These are phyloP conservation scores for Scytalidium sp. DNA, from an alignment of 2,329 filamentous ascomycete species.

Conservation along the genomic window DNA sequence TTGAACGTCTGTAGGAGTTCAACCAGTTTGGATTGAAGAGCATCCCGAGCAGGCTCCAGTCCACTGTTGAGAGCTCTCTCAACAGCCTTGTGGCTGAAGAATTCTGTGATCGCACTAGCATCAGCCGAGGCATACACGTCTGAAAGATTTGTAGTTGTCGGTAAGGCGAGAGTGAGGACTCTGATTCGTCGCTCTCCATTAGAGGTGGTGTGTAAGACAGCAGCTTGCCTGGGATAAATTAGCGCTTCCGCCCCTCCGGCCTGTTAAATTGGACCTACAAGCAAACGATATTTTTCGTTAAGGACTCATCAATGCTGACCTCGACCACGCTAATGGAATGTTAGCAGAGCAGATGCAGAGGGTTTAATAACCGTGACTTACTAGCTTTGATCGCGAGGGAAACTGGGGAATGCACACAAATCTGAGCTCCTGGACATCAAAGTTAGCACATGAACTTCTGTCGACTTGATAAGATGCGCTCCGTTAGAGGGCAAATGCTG, in stretches of 20 bases:
- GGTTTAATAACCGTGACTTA: neutral
- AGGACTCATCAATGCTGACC: constrained; percentile 93
- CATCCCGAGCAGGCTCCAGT: constrained; percentile 86
- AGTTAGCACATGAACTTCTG: too few species aligned
- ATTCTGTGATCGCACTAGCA: constrained; percentile 87
- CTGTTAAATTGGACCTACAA: constrained; percentile 36
- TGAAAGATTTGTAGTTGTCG: constrained; percentile 85
- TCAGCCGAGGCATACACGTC: constrained; percentile 95
- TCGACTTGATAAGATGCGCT: too few species aligned
- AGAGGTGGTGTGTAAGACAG: constrained; percentile 95
- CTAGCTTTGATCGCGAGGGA: constrained; percentile 95
- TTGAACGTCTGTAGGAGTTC: constrained; percentile 94
- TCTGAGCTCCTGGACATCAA: constrained; percentile 54
- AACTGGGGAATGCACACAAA: constrained; percentile 95
- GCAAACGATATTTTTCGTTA: constrained; percentile 89
- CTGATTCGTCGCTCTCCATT: constrained; percentile 95
- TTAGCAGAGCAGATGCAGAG: neutral
- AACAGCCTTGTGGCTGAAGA: constrained; percentile 97
- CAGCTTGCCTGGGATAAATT: constrained; percentile 57
- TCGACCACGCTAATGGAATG: constrained; percentile 67
- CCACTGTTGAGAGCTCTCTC: constrained; percentile 83
- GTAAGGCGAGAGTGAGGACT: constrained; percentile 88
- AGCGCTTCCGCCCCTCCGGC: neutral
- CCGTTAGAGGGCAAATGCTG: too few species aligned
- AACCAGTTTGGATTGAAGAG: constrained; percentile 84